These are phyloP conservation scores for Fusarium lyarnte DNA, from an alignment of 2,329 filamentous ascomycete species.

Conservation along the genomic window DNA sequence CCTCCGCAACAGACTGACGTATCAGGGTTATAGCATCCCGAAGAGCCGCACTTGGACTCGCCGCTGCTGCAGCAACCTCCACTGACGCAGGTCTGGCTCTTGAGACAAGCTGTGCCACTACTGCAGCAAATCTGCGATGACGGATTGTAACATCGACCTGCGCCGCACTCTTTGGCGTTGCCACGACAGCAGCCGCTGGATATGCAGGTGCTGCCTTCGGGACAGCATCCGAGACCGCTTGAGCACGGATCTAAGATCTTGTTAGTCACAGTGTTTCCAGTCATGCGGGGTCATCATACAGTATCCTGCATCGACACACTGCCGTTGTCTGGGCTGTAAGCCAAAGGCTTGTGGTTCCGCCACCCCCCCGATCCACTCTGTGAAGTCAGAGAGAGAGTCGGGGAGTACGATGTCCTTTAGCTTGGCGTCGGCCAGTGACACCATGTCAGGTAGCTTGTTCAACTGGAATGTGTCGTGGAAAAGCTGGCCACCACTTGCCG, in stretches of 20 bases:
- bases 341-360: not conserved
- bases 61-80: not conserved
- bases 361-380: not conserved
- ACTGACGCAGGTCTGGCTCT: not conserved
- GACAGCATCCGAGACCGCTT: not conserved
- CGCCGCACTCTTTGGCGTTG: not conserved
- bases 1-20: not conserved
- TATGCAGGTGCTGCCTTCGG: not conserved
- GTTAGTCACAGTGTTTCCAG: accelerated
- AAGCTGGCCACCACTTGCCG: not conserved
- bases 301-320: not conserved
- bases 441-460: not conserved
- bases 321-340: not conserved
- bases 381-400: not conserved
- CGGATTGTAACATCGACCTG: not conserved
- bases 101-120: not conserved
- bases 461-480: not conserved
- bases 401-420: not conserved
- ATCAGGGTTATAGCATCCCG: not conserved
- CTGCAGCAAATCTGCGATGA: not conserved
- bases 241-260: not conserved
- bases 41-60: not conserved
- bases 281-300: not conserved
- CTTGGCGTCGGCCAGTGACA: not conserved
- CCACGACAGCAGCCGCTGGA: not conserved